Percentiles rank a stretch among this genome's conserved stretches.
Evolutionary conservation across 257 asterid species (phyloP).

Genomic region (Solanum sejunctum): DNA sequence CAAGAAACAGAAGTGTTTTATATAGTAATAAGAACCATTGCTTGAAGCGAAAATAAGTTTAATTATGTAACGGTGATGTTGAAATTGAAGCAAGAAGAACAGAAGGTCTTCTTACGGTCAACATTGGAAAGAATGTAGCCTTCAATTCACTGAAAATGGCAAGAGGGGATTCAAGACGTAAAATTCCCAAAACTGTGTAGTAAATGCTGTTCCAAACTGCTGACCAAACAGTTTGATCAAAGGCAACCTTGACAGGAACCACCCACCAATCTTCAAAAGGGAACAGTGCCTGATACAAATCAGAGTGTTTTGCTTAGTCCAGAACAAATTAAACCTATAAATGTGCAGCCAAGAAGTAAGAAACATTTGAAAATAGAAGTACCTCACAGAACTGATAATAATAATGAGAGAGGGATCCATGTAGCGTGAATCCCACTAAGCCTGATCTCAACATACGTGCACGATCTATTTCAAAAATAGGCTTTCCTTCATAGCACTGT

Average conservation of each 20-base stretch:
- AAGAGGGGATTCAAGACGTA: conserved; percentile 67
- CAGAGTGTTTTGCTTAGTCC: neutral
- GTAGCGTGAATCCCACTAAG: conserved; percentile 60
- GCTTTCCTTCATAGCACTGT: conserved; percentile 92
- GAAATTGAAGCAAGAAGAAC: neutral
- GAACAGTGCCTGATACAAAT: conserved; percentile 50
- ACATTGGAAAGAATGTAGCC: conserved; percentile 76
- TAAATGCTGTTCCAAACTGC: conserved; percentile 86
- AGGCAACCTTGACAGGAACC: conserved; percentile 73
- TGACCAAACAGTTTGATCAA: conserved; percentile 81
- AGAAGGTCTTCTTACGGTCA: conserved; percentile 48
- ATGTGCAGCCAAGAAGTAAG: neutral
- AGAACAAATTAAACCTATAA: neutral
- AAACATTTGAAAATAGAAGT: neutral
- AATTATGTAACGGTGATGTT: neutral
- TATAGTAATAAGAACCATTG: neutral
- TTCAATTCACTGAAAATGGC: conserved; percentile 40
- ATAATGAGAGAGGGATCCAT: conserved; percentile 85
- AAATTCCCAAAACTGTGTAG: conserved; percentile 44
- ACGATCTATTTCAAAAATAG: conserved; percentile 67
- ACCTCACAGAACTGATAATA: conserved; percentile 88
- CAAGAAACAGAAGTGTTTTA: neutral
- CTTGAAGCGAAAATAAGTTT: neutral
- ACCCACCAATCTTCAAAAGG: conserved; percentile 91
- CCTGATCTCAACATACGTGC: conserved; percentile 72